A percentile compares a stretch with the other conserved stretches of the same genome.
phyloP scores from a whole-genome alignment of 176 grass and related monocot species.

The Secale cereale region DNA sequence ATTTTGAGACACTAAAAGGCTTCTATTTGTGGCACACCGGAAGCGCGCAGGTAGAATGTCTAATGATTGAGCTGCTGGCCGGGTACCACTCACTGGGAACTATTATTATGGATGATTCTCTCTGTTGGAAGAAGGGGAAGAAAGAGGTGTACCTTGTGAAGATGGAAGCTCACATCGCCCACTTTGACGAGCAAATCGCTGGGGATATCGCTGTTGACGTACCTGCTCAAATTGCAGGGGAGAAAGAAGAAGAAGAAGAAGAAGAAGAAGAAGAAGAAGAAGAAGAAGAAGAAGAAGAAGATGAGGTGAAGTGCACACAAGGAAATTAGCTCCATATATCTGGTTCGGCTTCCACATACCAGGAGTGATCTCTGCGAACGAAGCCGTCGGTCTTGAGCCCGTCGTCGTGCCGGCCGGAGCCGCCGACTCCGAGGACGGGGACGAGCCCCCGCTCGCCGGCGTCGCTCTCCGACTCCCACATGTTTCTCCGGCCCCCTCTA shows the following conservation, averaged over 20 bases:
- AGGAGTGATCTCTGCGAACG: constrained; percentile 67
- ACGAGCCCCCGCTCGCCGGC: constrained; percentile 57
- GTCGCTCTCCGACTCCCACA: constrained; percentile 90
- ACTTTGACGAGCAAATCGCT: constrained; percentile 90
- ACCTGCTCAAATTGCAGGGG: constrained; percentile 42
- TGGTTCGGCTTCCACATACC: constrained; percentile 34
- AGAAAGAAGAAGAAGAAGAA: neutral
- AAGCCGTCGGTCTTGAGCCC: constrained; percentile 72
- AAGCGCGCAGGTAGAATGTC: neutral
- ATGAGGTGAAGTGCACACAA: neutral
- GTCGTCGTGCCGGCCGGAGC: constrained; percentile 51
- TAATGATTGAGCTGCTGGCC: neutral
- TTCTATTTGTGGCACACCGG: neutral
- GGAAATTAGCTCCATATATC: neutral
- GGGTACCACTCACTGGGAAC: too few species aligned
- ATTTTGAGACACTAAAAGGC: neutral
- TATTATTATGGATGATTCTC: neutral
- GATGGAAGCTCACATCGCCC: constrained; percentile 77
- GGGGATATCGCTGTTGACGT: constrained; percentile 88
- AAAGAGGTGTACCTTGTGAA: constrained; percentile 78
- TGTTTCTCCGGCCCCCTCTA: neutral
- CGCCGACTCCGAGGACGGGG: constrained; percentile 38
- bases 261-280: too few species aligned
- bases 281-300: neutral
- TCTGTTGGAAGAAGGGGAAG: neutral